These are phyloP conservation scores for Paecilomyces formosus DNA, from an alignment of 2,329 filamentous ascomycete species.

Conservation along the genomic window DNA sequence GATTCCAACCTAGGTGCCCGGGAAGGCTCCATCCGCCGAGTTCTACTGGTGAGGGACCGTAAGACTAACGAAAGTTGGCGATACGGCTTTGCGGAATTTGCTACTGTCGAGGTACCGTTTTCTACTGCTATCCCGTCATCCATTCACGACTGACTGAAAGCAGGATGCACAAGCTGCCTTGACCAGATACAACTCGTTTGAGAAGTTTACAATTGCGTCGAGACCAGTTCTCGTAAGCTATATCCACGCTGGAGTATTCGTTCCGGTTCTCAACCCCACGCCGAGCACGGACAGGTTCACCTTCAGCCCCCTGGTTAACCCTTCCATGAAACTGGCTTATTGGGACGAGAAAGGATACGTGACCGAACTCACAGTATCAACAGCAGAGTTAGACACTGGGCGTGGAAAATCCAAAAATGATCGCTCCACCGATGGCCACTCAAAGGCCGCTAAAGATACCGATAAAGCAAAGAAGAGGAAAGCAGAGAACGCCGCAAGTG, in stretches of 20 bases:
- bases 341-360: constrained; percentile 70
- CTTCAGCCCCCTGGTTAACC: constrained; percentile 64
- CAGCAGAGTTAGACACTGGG: constrained; percentile 36
- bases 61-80: constrained; percentile 65
- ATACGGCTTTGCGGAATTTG: constrained; percentile 81
- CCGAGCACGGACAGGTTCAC: constrained; percentile 55
- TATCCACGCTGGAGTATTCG: constrained; percentile 78
- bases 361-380: constrained; percentile 55
- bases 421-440: constrained; percentile 16
- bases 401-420: constrained; percentile 15
- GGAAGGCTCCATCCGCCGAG: constrained; percentile 65
- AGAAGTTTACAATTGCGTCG: constrained; percentile 71
- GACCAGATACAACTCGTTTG: constrained; percentile 61
- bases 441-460: constrained; percentile 29
- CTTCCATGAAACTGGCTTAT: constrained; percentile 61
- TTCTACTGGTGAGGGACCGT: constrained; percentile 69
- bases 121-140: not conserved
- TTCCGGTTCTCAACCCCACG: constrained; percentile 59
- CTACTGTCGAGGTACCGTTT: constrained; percentile 51
- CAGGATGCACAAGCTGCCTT: constrained; percentile 66
- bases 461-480: constrained; percentile 42
- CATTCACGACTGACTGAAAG: constrained; percentile 2
- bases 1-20: constrained; percentile 61
- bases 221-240: constrained; percentile 64
- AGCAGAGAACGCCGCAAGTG: constrained; percentile 30